Base-by-base conservation (phyloP, 441 rosid species). In the Melastoma candidum region DNA sequence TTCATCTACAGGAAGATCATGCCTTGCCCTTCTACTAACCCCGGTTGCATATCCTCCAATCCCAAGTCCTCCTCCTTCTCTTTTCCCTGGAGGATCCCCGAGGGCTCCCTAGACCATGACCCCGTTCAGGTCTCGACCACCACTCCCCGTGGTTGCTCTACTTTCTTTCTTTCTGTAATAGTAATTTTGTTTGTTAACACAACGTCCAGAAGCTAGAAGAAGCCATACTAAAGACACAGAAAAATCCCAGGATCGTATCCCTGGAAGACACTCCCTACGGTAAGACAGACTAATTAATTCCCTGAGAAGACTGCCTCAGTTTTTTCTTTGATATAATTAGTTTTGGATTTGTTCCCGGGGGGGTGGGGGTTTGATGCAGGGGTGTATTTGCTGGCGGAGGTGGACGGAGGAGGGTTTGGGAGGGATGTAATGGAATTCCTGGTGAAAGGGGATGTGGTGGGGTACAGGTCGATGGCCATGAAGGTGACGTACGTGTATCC, bases 401-500 rank as follows among this genome's bases (percentile, higher is more conserved):
- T 81, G 1, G 22, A 17, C 12, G 87, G 78, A 61, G 95, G 92
- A 71, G 81, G 87, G 46, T 83, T 78, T 61, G 85, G 80, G 26
- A 67, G 68, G 57, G 95, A 90, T 53, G 77, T 90, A 44, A 47
- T 87, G 50, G 95, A 90, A 78, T 87, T 87, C 68, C 51, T 85
- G 77, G 85, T 87, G 58, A 85, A 72, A 65, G 78, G 81, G 57
- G 96, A 85, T 58, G 90, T 76, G 64, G 93, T 79, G 64, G 68
- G 81, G 49, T 87, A 80, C 26, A 78, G 97, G 68, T 63, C 62
- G 10, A 82, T 81, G 96, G 93, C 95, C 49, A 74, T 77, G 44
- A 87, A 83, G 61, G 93, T 83, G 7, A 87, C 95, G 6, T 87
- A 78, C 74, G 72, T 90, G 11, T 90, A 90, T 64, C 98, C 98